phyloP scores from a whole-genome alignment of 805 yeast species.

The Hanseniaspora lachancei region DNA sequence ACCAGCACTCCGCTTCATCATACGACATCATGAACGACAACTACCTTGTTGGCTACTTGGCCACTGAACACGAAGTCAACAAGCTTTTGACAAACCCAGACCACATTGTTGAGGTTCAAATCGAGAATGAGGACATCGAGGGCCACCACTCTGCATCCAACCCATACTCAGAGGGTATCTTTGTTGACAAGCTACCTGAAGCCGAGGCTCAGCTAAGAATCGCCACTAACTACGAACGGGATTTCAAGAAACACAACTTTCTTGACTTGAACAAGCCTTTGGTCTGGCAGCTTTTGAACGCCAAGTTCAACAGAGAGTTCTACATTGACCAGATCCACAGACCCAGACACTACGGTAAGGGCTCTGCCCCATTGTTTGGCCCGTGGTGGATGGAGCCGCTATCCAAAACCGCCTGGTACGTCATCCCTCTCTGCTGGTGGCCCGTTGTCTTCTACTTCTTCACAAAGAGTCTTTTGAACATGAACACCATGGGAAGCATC shows the following conservation, averaged over 20 bases:
- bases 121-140: conserved; percentile 26
- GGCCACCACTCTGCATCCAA: conserved; percentile 22
- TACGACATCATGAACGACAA: conserved; percentile 75
- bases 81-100: conserved; percentile 52
- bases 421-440: conserved; percentile 76
- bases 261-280: conserved; percentile 75
- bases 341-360: conserved; percentile 95
- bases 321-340: conserved; percentile 93
- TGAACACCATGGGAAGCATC: conserved; percentile 34
- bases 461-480: conserved; percentile 42
- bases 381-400: conserved; percentile 77
- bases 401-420: conserved; percentile 87
- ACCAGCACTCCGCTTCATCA: conserved; percentile 73
- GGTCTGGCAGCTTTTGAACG: conserved; percentile 62
- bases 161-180: conserved; percentile 38
- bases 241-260: conserved; percentile 66
- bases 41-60: conserved; percentile 68
- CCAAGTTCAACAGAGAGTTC: conserved; percentile 71
- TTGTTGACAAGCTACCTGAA: conserved; percentile 47
- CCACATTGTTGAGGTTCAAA: conserved; percentile 43
- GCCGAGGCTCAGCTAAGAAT: conserved; percentile 58
- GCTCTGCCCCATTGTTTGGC: conserved; percentile 92
- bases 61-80: conserved; percentile 64
- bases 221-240: conserved; percentile 64
- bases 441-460: conserved; percentile 62